A percentile compares a stretch with the other conserved stretches of the same genome.
Conservation (phyloP, 2,329 filamentous ascomycete genomes). For the Fusarium redolens region DNA sequence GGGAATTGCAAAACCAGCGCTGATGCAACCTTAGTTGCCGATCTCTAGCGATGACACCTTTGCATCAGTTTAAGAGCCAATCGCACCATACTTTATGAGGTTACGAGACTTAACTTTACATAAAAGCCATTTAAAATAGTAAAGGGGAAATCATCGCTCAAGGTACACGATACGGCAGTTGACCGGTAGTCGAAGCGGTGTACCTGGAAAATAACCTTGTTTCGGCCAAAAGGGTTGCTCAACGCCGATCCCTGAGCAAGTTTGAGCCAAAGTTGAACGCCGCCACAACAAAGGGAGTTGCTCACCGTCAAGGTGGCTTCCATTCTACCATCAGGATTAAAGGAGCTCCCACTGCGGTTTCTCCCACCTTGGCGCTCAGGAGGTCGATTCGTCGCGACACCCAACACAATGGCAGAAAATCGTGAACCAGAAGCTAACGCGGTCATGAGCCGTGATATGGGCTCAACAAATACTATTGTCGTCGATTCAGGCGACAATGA, state of each 20-base stretch:
- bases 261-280: not conserved
- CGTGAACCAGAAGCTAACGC: not conserved
- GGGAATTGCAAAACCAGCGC: not conserved
- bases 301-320: not conserved
- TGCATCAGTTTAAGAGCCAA: not conserved
- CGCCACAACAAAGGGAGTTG: not conserved
- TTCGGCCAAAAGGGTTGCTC: slow-evolving; percentile 26
- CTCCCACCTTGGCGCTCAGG: not conserved
- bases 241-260: slow-evolving; percentile 8
- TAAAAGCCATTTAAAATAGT: not conserved
- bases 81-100: not conserved
- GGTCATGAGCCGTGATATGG: slow-evolving; percentile 11
- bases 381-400: not conserved
- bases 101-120: not conserved
- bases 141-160: not conserved
- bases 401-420: not conserved
- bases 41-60: not conserved
- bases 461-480: slow-evolving; percentile 4
- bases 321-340: not conserved
- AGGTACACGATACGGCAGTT: not conserved
- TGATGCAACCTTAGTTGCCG: not conserved
- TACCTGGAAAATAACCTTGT: not conserved
- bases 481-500: slow-evolving; percentile 29
- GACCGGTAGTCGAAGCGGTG: slow-evolving; percentile 1
- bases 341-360: not conserved